phyloP scores from a whole-genome alignment of 257 asterid genomes.

The Penstemon newberryi region DNA sequence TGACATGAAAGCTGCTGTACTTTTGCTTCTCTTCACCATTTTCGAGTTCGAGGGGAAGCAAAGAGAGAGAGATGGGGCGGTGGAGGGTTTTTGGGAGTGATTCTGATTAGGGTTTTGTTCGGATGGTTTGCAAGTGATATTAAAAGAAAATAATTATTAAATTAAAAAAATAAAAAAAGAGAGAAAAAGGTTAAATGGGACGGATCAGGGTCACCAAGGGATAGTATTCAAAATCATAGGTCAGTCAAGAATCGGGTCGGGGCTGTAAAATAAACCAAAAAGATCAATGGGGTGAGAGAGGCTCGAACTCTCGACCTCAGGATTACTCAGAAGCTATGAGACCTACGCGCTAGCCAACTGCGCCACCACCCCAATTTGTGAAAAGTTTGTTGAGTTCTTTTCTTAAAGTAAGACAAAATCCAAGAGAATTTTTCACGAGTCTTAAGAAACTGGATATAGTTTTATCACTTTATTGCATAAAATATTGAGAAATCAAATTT shows the following conservation, averaged over 20 bases:
- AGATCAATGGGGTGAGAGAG: conserved; percentile 70
- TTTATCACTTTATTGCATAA: too few relatives aligned
- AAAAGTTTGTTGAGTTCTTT: too few relatives aligned
- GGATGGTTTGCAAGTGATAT: background rate
- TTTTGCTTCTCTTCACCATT: conserved; percentile 85
- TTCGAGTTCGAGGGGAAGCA: background rate
- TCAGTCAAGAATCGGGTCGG: too few relatives aligned
- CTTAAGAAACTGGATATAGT: too few relatives aligned
- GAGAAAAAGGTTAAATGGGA: background rate
- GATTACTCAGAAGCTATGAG: conserved; percentile 83
- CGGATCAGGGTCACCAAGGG: too few relatives aligned
- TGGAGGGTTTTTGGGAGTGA: too few relatives aligned
- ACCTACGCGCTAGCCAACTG: conserved; percentile 99
- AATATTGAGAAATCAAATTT: too few relatives aligned
- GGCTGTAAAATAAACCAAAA: too few relatives aligned
- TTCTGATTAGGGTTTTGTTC: background rate
- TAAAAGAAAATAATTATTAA: conserved; percentile 19
- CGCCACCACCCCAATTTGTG: conserved; percentile 79
- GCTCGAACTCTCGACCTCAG: conserved; percentile 97
- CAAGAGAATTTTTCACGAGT: too few relatives aligned
- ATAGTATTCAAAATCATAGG: too few relatives aligned
- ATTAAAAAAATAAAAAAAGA: background rate
- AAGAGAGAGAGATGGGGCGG: background rate
- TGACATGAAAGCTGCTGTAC: conserved; percentile 29
- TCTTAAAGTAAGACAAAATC: too few relatives aligned